A percentile compares a stretch with the other conserved stretches of the same genome.
Conservation (phyloP, 768 basidiomycete species). For the Leccinum longicurvipes region DNA sequence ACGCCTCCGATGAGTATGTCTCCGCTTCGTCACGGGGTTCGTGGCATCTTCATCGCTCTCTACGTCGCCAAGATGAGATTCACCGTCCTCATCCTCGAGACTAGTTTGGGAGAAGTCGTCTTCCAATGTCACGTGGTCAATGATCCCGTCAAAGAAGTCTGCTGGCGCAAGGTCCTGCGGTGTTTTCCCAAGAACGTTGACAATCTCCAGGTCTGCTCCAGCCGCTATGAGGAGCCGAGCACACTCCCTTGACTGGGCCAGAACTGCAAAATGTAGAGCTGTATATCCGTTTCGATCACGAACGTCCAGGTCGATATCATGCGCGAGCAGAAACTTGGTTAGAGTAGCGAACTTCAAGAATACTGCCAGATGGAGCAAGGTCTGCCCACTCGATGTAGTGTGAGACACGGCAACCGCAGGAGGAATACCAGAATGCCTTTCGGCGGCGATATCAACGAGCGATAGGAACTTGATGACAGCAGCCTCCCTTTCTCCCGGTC, state of each 20-base stretch:
- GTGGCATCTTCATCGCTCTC: conserved; percentile 62
- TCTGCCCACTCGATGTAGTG: conserved; percentile 71
- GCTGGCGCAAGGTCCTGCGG: conserved; percentile 55
- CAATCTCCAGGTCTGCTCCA: conserved; percentile 77
- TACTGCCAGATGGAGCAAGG: conserved; percentile 82
- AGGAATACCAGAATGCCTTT: conserved; percentile 39
- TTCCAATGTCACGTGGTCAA: conserved; percentile 15
- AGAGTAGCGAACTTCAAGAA: conserved; percentile 75
- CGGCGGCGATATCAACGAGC: conserved; percentile 64
- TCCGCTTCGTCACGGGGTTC: conserved; percentile 27
- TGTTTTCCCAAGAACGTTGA: conserved; percentile 68
- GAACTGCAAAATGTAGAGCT: conserved; percentile 80
- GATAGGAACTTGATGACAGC: conserved; percentile 79
- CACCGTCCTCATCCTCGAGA: conserved; percentile 42
- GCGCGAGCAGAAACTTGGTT: conserved; percentile 65
- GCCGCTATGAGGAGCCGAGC: conserved; percentile 65
- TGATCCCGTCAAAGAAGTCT: conserved; percentile 43
- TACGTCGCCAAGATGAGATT: conserved; percentile 65
- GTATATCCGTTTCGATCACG: conserved; percentile 91
- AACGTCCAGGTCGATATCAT: conserved; percentile 73
- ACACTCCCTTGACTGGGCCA: conserved; percentile 62
- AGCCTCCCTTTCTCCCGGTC: conserved; percentile 57
- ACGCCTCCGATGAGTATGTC: conserved; percentile 34
- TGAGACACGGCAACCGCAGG: conserved; percentile 63
- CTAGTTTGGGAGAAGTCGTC: conserved; percentile 23